phyloP scores from a whole-genome alignment of 163 green algal genomes.

The Trebouxia gelatinosa region DNA sequence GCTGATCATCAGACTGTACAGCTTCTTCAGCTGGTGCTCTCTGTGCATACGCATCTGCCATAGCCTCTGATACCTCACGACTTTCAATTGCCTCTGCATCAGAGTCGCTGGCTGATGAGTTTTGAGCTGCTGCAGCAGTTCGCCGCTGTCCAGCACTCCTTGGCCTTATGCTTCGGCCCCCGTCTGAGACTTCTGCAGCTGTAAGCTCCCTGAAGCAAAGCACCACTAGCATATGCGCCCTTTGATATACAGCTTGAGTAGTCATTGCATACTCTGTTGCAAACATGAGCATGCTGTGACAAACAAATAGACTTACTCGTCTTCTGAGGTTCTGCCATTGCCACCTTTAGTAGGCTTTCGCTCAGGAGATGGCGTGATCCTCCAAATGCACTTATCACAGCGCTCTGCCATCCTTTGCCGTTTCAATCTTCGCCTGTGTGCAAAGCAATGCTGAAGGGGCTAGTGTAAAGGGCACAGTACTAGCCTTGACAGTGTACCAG shows the following conservation, averaged over 20 bases:
- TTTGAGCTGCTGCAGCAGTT: constrained; percentile 5
- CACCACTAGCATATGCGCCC: too few relatives aligned
- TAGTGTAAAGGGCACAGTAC: background rate
- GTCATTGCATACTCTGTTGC: too few relatives aligned
- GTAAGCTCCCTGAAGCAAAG: constrained; percentile 14
- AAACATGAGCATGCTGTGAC: too few relatives aligned
- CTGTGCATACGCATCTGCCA: constrained; percentile 25
- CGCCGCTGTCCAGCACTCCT: constrained; percentile 35
- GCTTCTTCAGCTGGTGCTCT: background rate
- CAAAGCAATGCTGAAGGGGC: background rate
- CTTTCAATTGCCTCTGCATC: constrained; percentile 14
- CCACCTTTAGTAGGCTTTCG: background rate
- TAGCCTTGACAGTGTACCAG: background rate
- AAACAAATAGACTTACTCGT: constrained; percentile 13
- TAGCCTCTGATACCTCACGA: background rate
- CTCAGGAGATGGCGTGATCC: constrained; percentile 62
- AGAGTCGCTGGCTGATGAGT: constrained; percentile 20
- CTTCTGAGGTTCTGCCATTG: background rate
- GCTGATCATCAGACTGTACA: background rate
- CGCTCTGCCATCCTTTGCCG: constrained; percentile 70
- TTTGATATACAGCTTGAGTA: too few relatives aligned
- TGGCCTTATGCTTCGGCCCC: constrained; percentile 12
- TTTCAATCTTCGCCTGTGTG: constrained; percentile 69
- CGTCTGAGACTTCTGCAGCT: constrained; percentile 23
- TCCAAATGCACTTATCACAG: constrained; percentile 63